These are phyloP conservation scores for Coelastrella sp. DNA, from an alignment of 139 green algal genomes.

Conservation along the genomic window DNA sequence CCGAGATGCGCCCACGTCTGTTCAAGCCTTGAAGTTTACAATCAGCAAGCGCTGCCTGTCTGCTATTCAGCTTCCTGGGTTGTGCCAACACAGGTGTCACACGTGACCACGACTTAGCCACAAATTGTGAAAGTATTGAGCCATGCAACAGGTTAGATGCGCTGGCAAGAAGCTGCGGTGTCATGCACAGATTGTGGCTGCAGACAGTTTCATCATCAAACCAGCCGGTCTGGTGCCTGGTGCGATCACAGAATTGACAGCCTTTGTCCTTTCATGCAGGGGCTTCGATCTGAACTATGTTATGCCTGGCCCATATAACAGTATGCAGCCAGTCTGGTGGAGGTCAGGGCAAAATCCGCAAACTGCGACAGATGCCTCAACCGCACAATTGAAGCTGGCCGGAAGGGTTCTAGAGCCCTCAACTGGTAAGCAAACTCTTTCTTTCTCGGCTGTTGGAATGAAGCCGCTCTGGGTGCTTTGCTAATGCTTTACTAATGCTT, in stretches of 20 bases:
- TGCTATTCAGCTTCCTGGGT: too few species aligned
- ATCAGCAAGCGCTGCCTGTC: too few species aligned
- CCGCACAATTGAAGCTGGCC: not conserved
- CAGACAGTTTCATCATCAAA: not conserved
- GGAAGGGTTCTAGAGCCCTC: constrained; percentile 15
- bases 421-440: not conserved
- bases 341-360: not conserved
- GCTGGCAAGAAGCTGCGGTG: too few species aligned
- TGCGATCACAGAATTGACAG: not conserved
- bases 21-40: too few species aligned
- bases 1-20: too few species aligned
- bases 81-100: too few species aligned
- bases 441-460: too few species aligned
- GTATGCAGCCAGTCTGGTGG: constrained; percentile 1
- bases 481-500: not conserved
- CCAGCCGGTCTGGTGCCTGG: not conserved
- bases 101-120: too few species aligned
- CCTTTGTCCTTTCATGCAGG: not conserved
- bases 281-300: constrained; percentile 15
- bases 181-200: not conserved
- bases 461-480: not conserved
- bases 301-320: not conserved
- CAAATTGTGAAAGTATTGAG: too few species aligned
- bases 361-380: not conserved
- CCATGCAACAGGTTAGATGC: too few species aligned